Conservation (phyloP, 106 monocot species). For the Acorus calamus region DNA sequence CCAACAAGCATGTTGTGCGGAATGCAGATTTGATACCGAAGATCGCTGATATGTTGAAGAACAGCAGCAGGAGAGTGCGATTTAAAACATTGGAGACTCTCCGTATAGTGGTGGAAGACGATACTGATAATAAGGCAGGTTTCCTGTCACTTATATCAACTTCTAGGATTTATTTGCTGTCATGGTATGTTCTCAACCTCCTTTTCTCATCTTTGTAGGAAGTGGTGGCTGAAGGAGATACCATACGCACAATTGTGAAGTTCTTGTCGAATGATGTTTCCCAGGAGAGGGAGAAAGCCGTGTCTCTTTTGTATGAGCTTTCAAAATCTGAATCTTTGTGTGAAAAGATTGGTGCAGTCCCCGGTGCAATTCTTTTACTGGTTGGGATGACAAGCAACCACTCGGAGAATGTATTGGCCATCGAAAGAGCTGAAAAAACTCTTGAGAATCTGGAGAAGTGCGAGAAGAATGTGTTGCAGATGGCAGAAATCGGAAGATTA, state of each 20-base stretch:
- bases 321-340: conserved; percentile 60
- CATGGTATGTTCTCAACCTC: background rate
- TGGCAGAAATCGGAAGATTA: conserved; percentile 91
- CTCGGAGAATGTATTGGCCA: conserved; percentile 50
- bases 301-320: conserved; percentile 72
- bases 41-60: conserved; percentile 76
- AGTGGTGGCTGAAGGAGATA: conserved; percentile 49
- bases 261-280: conserved; percentile 60
- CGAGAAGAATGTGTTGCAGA: conserved; percentile 78
- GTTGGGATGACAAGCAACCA: conserved; percentile 80
- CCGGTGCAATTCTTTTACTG: conserved; percentile 77
- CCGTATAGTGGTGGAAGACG: conserved; percentile 64
- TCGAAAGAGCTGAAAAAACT: conserved; percentile 72
- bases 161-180: background rate
- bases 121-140: conserved; percentile 78
- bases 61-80: conserved; percentile 50
- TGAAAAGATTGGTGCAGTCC: conserved; percentile 78
- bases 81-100: conserved; percentile 77
- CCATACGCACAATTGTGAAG: conserved; percentile 77
- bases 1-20: conserved; percentile 45
- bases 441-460: conserved; percentile 69
- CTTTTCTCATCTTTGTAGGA: conserved; percentile 35
- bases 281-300: conserved; percentile 76
- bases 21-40: conserved; percentile 39
- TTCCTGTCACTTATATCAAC: background rate